Evolutionary conservation across 805 yeast species (phyloP).

Genomic region (Saccharomycopsis amapae): DNA sequence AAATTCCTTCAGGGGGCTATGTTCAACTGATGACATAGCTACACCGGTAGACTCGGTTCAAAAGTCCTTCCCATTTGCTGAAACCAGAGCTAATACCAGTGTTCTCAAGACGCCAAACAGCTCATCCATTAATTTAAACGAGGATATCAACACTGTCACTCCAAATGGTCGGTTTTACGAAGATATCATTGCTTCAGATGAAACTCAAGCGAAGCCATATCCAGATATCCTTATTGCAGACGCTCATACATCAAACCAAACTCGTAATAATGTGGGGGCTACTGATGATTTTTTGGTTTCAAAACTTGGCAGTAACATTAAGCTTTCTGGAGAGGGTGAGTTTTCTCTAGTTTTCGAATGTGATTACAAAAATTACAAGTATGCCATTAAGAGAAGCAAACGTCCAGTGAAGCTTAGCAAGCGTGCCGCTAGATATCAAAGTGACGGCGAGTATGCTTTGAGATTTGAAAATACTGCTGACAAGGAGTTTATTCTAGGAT

Average conservation of each 20-base stretch:
- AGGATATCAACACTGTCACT: slow-evolving; percentile 11
- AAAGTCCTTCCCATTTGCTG: neutral
- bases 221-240: neutral
- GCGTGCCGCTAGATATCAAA: slow-evolving; percentile 1
- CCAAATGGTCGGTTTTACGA: slow-evolving; percentile 13
- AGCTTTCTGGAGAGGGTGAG: slow-evolving; percentile 75
- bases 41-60: neutral
- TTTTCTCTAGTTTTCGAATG: slow-evolving; percentile 87
- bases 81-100: neutral
- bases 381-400: slow-evolving; percentile 85
- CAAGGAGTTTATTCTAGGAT: slow-evolving; percentile 7
- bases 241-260: neutral
- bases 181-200: neutral
- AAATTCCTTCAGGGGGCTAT: too few relatives aligned
- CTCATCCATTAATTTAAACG: slow-evolving; percentile 6
- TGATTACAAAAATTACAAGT: slow-evolving; percentile 49
- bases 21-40: too few relatives aligned
- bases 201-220: neutral
- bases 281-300: slow-evolving; percentile 12
- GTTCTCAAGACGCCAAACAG: slow-evolving; percentile 14
- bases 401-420: slow-evolving; percentile 21
- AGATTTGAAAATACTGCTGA: slow-evolving; percentile 8
- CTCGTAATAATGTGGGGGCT: neutral
- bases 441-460: slow-evolving; percentile 11
- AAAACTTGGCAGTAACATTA: slow-evolving; percentile 33